phyloP scores from a whole-genome alignment of 768 basidiomycete species.

The Tricholoma terreum region DNA sequence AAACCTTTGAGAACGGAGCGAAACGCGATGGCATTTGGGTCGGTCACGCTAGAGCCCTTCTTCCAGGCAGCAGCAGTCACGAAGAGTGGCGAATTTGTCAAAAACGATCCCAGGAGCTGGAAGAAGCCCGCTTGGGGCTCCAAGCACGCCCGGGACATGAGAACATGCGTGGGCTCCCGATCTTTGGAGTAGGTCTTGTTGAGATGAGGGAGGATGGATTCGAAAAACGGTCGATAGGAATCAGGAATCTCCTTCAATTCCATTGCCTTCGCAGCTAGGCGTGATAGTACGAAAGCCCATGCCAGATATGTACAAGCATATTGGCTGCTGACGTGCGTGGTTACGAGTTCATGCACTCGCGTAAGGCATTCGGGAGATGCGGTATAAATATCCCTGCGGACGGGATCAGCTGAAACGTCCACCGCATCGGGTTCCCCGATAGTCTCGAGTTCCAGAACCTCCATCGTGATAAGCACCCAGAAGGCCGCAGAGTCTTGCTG shows the following conservation, averaged over 20 bases:
- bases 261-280: slow-evolving; percentile 46
- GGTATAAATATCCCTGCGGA: slow-evolving; percentile 51
- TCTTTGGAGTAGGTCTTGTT: slow-evolving; percentile 52
- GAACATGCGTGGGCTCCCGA: slow-evolving; percentile 48
- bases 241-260: slow-evolving; percentile 51
- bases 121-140: slow-evolving; percentile 60
- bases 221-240: slow-evolving; percentile 54
- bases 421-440: slow-evolving; percentile 50
- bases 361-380: slow-evolving; percentile 61
- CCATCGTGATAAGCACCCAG: slow-evolving; percentile 78
- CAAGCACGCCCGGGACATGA: slow-evolving; percentile 62
- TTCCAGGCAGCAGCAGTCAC: slow-evolving; percentile 72
- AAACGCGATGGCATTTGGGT: slow-evolving; percentile 75
- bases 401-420: slow-evolving; percentile 50
- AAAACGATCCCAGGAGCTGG: slow-evolving; percentile 48
- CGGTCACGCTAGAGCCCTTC: slow-evolving; percentile 62
- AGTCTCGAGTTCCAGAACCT: slow-evolving; percentile 77
- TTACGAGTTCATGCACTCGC: slow-evolving; percentile 66
- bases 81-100: slow-evolving; percentile 73
- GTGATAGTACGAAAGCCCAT: slow-evolving; percentile 82
- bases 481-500: slow-evolving; percentile 65
- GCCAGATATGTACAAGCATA: slow-evolving; percentile 71
- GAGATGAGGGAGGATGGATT: slow-evolving; percentile 42
- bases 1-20: slow-evolving; percentile 83
- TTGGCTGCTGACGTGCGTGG: slow-evolving; percentile 56